Percentiles rank a stretch among this genome's conserved stretches.
Conservation (phyloP, 805 yeast species). For the Ogataea naganishii region DNA sequence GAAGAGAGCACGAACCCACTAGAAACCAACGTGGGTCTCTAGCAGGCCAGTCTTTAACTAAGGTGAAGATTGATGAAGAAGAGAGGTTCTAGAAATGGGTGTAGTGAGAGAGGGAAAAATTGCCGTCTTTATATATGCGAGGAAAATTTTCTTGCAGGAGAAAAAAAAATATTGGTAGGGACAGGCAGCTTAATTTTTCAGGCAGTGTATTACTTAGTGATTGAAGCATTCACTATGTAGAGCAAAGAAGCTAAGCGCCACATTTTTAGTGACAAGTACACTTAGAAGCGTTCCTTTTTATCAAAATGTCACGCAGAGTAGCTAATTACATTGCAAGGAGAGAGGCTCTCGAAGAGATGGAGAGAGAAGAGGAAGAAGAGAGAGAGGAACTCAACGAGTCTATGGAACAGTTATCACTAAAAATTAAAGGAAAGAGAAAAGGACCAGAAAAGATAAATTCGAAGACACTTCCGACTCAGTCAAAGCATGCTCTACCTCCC, state of each 20-base stretch:
- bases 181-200: slow-evolving; percentile 1
- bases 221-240: too few relatives aligned
- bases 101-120: slow-evolving; percentile 6
- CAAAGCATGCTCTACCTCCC: slow-evolving; percentile 26
- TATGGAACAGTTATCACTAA: too few relatives aligned
- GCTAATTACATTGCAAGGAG: too few relatives aligned
- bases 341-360: slow-evolving; percentile 27
- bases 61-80: slow-evolving; percentile 32
- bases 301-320: too few relatives aligned
- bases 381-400: too few relatives aligned
- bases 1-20: slow-evolving; percentile 14
- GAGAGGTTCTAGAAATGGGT: slow-evolving; percentile 6
- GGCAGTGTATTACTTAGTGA: slow-evolving; percentile 2
- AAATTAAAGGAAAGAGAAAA: slow-evolving; percentile 1
- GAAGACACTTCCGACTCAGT: slow-evolving; percentile 29
- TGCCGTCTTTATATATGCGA: neutral
- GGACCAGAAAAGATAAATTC: slow-evolving; percentile 2
- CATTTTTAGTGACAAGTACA: too few relatives aligned
- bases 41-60: slow-evolving; percentile 15
- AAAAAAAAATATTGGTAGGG: slow-evolving; percentile 3
- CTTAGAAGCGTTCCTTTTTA: too few relatives aligned
- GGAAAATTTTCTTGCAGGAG: slow-evolving; percentile 1
- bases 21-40: slow-evolving; percentile 5
- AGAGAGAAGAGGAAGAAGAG: slow-evolving; percentile 19
- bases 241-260: too few relatives aligned